Percentiles rank a stretch among this genome's conserved stretches.
Evolutionary conservation across 2,329 filamentous ascomycete species (phyloP).

Genomic region (Fusarium buharicum): DNA sequence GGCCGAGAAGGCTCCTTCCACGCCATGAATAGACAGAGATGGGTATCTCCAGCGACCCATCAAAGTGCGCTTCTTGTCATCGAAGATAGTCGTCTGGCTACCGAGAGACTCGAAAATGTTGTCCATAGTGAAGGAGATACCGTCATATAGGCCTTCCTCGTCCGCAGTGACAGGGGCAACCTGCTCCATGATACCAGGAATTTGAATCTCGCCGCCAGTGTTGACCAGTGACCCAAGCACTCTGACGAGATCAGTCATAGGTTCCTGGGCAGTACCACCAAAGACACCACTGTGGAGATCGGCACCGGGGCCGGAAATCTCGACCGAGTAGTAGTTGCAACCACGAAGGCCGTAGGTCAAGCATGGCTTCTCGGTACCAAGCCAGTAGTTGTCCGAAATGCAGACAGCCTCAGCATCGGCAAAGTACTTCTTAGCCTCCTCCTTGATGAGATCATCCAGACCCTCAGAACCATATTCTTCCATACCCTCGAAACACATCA

Average conservation of each 20-base stretch:
- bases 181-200: slow-evolving; percentile 93
- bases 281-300: slow-evolving; percentile 98
- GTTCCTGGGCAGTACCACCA: slow-evolving; percentile 94
- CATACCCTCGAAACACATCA: slow-evolving; percentile 99
- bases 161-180: slow-evolving; percentile 89
- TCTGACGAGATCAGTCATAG: slow-evolving; percentile 94
- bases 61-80: slow-evolving; percentile 89
- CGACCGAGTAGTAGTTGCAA: slow-evolving; percentile 96
- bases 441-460: slow-evolving; percentile 91
- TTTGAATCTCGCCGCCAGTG: slow-evolving; percentile 89
- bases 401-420: slow-evolving; percentile 95
- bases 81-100: slow-evolving; percentile 85
- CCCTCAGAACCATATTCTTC: slow-evolving; percentile 98
- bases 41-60: slow-evolving; percentile 98
- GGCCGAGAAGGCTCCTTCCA: slow-evolving; percentile 94
- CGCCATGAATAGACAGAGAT: slow-evolving; percentile 90
- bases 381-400: slow-evolving; percentile 99
- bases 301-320: slow-evolving; percentile 88
- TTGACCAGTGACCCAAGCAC: slow-evolving; percentile 88
- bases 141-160: slow-evolving; percentile 86
- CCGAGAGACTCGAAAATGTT: slow-evolving; percentile 93
- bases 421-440: slow-evolving; percentile 93
- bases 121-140: slow-evolving; percentile 95
- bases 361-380: slow-evolving; percentile 98
- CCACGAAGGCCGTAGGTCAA: slow-evolving; percentile 96